Percentiles rank a stretch among this genome's conserved stretches.
Evolutionary conservation across 2,329 filamentous ascomycete genomes (phyloP).

Genomic region (Pseudogymnoascus sp.): DNA sequence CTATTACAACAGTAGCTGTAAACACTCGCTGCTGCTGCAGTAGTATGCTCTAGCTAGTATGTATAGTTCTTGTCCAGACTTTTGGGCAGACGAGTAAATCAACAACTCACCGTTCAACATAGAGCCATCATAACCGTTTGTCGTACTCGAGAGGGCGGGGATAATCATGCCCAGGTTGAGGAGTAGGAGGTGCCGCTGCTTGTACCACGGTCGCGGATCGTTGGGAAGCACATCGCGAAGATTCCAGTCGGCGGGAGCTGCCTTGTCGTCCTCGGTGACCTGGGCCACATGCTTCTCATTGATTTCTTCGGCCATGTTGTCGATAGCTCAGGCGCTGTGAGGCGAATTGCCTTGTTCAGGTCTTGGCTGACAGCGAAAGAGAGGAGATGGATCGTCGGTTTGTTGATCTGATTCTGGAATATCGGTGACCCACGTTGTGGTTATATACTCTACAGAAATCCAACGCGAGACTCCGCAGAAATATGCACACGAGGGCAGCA

Average conservation of each 20-base stretch:
- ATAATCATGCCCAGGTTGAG: slow-evolving; percentile 15
- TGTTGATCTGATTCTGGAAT: slow-evolving; percentile 7
- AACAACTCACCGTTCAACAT: not conserved
- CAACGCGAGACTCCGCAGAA: not conserved
- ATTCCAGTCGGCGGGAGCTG: not conserved
- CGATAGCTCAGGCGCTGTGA: not conserved
- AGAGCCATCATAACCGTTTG: slow-evolving; percentile 16
- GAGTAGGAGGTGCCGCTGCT: slow-evolving; percentile 16
- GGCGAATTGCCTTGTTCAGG: not conserved
- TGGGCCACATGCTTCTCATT: not conserved
- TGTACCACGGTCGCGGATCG: slow-evolving; percentile 17
- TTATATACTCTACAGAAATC: not conserved
- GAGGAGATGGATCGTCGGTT: not conserved
- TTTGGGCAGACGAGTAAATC: not conserved
- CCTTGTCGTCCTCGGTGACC: not conserved
- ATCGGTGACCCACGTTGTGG: not conserved
- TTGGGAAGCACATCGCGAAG: slow-evolving; percentile 13
- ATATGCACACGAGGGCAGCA: not conserved
- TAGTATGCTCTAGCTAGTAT: not conserved
- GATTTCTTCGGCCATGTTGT: slow-evolving; percentile 3
- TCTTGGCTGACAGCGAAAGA: not conserved
- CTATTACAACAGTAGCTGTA: not conserved
- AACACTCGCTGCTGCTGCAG: not conserved
- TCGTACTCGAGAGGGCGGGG: slow-evolving; percentile 16
- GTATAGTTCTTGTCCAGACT: not conserved